Percentiles rank a stretch among this genome's conserved stretches.
Conservation (phyloP, 305 asterid genomes). For the Andrographis paniculata region DNA sequence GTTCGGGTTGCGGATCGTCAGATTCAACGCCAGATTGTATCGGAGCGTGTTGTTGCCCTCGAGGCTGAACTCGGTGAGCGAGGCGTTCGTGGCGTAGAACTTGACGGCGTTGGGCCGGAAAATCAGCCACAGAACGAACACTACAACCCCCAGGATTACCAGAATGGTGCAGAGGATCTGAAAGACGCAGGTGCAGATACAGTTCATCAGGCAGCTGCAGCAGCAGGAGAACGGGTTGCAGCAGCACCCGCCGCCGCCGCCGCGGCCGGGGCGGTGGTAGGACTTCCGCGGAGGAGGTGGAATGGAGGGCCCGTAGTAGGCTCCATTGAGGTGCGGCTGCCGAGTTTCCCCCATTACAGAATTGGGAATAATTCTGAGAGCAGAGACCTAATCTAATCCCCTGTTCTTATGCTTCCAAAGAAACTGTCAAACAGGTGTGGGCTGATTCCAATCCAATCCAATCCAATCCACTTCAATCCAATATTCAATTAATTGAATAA, state of each 20-base stretch:
- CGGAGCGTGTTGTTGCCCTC: constrained; percentile 22
- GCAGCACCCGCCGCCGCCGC: constrained; percentile 29
- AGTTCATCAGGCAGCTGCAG: constrained; percentile 29
- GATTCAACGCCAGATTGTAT: constrained; percentile 14
- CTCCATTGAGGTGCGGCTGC: constrained; percentile 60
- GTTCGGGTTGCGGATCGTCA: constrained; percentile 23
- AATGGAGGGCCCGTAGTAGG: constrained; percentile 74
- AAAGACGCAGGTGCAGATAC: constrained; percentile 22
- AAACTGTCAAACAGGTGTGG: too few species aligned
- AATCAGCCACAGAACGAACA: constrained; percentile 38
- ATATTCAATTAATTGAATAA: too few species aligned
- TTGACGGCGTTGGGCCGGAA: constrained; percentile 71
- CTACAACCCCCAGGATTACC: constrained; percentile 14
- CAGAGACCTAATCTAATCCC: too few species aligned
- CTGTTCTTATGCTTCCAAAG: too few species aligned
- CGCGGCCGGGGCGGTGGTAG: constrained; percentile 54
- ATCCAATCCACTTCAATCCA: too few species aligned
- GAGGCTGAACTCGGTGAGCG: constrained; percentile 33
- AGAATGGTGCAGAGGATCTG: constrained; percentile 23
- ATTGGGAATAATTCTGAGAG: too few species aligned
- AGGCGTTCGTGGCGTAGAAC: constrained; percentile 33
- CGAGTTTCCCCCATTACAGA: constrained; percentile 18
- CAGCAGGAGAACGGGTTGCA: constrained; percentile 43
- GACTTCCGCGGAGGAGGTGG: constrained; percentile 51
- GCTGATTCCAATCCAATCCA: too few species aligned